Evolutionary conservation across 2,329 filamentous ascomycete species (phyloP), one percentile per base, ranked within the genome.

Genomic region (Hypomyces perniciosus): DNA sequence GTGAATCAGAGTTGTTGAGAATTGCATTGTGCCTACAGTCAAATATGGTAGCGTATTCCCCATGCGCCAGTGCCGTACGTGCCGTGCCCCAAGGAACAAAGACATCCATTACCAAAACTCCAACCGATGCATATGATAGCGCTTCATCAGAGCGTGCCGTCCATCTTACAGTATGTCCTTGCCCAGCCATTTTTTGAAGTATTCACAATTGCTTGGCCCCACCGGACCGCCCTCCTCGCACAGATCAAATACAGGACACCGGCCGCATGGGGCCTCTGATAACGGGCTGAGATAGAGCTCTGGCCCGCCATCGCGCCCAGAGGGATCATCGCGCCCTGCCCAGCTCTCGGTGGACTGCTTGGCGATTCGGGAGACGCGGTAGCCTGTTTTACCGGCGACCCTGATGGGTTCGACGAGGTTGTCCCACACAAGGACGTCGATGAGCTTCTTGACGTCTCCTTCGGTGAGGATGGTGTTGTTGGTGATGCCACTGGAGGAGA

Each of bases 201-300:
- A 99, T 48, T 90, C 86, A 68, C 93, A 99, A 46, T 86, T 95
- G 57, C 83, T 86, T 0, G 92, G 89, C 61, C 86, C 95, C 26
- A 99, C 90, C 0, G 90, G 89, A 0, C 92, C 92, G 6, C 90
- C 90, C 54, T 95, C 89, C 57, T 89, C 86, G 65, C 93, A 99
- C 2, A 97, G 77, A 52, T 93, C 86, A 40, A 96, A 96, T 2
- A 96, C 92, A 0, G 93, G 93, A 68, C 93, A 99, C 50, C 83
- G 79, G 2, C 92, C 91, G 67, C 93, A 99, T 1, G 93, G 93
- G 2, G 86, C 85, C 67, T 96, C 90, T 2, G 88, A 95, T 58
- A 92, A 82, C 4, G 88, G 88, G 59, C 91, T 95, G 58, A 77
- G 62, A 47, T 71, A 71, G 12, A 73, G 68, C 46, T 74, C 72